A percentile compares a stretch with the other conserved stretches of the same genome.
phyloP scores from a whole-genome alignment of 148 eudicot species.

The Talinum fruticosum region DNA sequence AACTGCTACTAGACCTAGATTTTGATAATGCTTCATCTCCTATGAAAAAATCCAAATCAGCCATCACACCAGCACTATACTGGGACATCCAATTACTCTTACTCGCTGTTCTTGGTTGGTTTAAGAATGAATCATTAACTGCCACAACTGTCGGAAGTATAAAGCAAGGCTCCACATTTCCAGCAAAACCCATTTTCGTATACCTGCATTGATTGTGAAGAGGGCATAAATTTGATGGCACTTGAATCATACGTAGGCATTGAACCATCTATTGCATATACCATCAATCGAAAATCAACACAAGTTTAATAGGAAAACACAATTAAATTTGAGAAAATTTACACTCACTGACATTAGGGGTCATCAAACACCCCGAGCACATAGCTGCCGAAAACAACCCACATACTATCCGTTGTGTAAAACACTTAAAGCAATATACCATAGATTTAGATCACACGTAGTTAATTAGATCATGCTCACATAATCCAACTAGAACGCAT shows the following conservation, averaged over 20 bases:
- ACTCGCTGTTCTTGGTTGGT: slow-evolving; percentile 55
- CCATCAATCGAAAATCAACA: background rate
- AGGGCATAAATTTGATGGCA: slow-evolving; percentile 5
- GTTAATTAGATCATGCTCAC: background rate
- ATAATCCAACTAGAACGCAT: background rate
- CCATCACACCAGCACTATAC: slow-evolving; percentile 96
- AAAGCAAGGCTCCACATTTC: slow-evolving; percentile 93
- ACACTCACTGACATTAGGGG: background rate
- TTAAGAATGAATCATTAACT: slow-evolving; percentile 73
- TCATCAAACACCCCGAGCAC: background rate
- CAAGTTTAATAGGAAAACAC: background rate
- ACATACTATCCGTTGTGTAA: background rate
- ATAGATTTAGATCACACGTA: background rate
- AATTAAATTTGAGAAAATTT: background rate
- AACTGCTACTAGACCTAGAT: slow-evolving; percentile 75
- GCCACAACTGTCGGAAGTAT: slow-evolving; percentile 83
- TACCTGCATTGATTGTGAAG: slow-evolving; percentile 48
- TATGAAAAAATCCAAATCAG: slow-evolving; percentile 86
- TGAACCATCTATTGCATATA: background rate
- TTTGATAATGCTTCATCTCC: slow-evolving; percentile 83
- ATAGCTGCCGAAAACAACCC: background rate
- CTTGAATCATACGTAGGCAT: background rate
- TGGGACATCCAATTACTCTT: slow-evolving; percentile 80
- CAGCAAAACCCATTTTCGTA: slow-evolving; percentile 98
- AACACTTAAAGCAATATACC: background rate